phyloP scores from a whole-genome alignment of 129 eudicot genomes.

The Rutidosis leptorrhynchoides region DNA sequence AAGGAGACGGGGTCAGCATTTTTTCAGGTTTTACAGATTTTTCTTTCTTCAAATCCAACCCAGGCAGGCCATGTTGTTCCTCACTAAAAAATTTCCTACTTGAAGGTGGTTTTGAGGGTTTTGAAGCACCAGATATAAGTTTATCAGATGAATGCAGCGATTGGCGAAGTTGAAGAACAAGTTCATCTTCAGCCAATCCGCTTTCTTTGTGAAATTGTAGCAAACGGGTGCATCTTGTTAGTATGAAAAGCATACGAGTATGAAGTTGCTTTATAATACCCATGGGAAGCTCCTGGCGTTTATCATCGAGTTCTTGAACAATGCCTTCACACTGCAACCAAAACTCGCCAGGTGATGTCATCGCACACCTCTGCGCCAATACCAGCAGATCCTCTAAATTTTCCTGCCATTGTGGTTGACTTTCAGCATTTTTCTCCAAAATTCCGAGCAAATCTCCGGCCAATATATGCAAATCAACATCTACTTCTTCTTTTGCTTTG shows the following conservation, averaged over 20 bases:
- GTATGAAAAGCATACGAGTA: constrained; percentile 98
- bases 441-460: constrained; percentile 87
- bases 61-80: constrained; percentile 52
- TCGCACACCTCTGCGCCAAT: constrained; percentile 86
- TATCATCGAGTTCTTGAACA: constrained; percentile 93
- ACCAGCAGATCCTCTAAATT: constrained; percentile 86
- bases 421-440: constrained; percentile 85
- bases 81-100: constrained; percentile 74
- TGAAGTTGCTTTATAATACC: constrained; percentile 93
- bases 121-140: constrained; percentile 43
- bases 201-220: constrained; percentile 97
- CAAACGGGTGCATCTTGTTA: constrained; percentile 88
- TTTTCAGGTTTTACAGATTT: constrained; percentile 33
- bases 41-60: constrained; percentile 49
- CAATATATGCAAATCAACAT: constrained; percentile 79
- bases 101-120: constrained; percentile 39
- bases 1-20: constrained; percentile 34
- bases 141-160: constrained; percentile 74
- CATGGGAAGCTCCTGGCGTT: constrained; percentile 91
- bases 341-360: constrained; percentile 91
- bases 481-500: constrained; percentile 99
- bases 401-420: constrained; percentile 95
- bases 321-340: constrained; percentile 99
- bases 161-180: constrained; percentile 68
- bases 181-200: constrained; percentile 90